Evolutionary conservation across 1,284 basidiomycete genomes (phyloP).

Genomic region (Quambalaria eucalypti): DNA sequence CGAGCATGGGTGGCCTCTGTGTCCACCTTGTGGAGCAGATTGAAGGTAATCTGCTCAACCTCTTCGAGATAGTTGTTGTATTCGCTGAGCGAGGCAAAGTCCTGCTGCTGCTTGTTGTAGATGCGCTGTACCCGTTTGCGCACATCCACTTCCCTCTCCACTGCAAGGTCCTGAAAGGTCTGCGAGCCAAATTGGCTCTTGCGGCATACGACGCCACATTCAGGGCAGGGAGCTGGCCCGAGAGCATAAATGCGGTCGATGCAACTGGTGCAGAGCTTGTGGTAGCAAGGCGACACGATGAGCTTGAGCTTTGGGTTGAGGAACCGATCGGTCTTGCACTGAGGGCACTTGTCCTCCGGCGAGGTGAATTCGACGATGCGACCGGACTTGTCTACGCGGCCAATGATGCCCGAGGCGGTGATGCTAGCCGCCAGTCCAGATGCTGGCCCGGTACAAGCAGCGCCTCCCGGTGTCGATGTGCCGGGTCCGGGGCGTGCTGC

Average conservation of each 20-base stretch:
- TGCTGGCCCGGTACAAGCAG: too few species aligned
- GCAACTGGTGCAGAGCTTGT: slow-evolving; percentile 75
- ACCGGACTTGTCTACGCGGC: not conserved
- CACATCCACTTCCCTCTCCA: slow-evolving; percentile 92
- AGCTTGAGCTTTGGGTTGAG: slow-evolving; percentile 87
- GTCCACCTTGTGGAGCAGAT: slow-evolving; percentile 85
- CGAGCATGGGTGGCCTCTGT: slow-evolving; percentile 73
- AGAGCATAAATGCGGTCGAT: slow-evolving; percentile 93
- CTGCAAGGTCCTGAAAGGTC: slow-evolving; percentile 89
- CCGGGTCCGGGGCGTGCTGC: too few species aligned
- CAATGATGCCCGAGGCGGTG: not conserved
- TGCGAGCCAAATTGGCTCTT: slow-evolving; percentile 91
- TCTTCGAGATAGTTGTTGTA: slow-evolving; percentile 96
- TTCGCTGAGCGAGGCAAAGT: slow-evolving; percentile 70
- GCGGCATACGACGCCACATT: slow-evolving; percentile 77
- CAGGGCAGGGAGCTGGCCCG: slow-evolving; percentile 91
- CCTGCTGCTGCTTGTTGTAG: slow-evolving; percentile 72
- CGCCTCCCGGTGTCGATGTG: too few species aligned
- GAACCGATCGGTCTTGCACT: slow-evolving; percentile 93
- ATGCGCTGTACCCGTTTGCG: slow-evolving; percentile 77
- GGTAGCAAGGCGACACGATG: slow-evolving; percentile 88
- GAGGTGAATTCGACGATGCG: slow-evolving; percentile 10
- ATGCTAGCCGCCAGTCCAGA: too few species aligned
- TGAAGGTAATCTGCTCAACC: slow-evolving; percentile 93
- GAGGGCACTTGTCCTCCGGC: slow-evolving; percentile 73